Base-by-base conservation (phyloP, 2,329 filamentous ascomycete genomes). In the Claviceps africana region DNA sequence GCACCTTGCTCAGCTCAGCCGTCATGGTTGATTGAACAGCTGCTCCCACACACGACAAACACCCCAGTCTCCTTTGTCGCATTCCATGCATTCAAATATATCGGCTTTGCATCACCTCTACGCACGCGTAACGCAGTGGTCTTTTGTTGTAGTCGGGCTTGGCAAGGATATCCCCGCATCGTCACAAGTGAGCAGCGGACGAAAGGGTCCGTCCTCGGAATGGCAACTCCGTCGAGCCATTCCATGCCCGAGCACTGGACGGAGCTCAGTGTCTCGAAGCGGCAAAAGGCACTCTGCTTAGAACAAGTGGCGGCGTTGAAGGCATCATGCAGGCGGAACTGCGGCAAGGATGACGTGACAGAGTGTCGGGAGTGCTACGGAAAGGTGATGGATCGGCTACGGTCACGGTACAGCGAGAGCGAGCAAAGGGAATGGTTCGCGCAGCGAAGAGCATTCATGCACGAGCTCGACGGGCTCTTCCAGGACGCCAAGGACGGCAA, bases 401-500 rank as follows among this genome's bases (percentile, higher is more conserved):
- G 67, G 21, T 56, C 57, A 42, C 59, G 68, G 13, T 71, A 68
- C 51, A 61, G 59, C 48, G 64, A 65, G n/a, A 62, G 61, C 28
- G 54, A 60, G 43, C 65, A 63, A 19, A 61, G 58, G 21, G 74
- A 77, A 59, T 81, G 78, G 78, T 79, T 79, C 60, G 67, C 72
- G 2, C 68, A 70, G 46, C 66, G 75, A 33, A 66, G 66, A 31
- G 65, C 65, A 8, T 78, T 81, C 54, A 64, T 78, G 22, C 65
- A 70, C 50, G 73, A 75, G 51, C 66, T 81, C 11, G 73, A 75
- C 55, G 62, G 62, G 46, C 59, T 78, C 46, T 73, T 81, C 55
- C 62, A 72, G 5, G 71, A 74, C 49, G 74, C 72, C 50, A 72
- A 70, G 56, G 64, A 68, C 17, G 64, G 69, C 56, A 68, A 69